Percentiles rank a stretch among this genome's conserved stretches.
These are phyloP conservation scores for Pisolithus microcarpus DNA, from an alignment of 768 basidiomycete species.

Conservation along the genomic window DNA sequence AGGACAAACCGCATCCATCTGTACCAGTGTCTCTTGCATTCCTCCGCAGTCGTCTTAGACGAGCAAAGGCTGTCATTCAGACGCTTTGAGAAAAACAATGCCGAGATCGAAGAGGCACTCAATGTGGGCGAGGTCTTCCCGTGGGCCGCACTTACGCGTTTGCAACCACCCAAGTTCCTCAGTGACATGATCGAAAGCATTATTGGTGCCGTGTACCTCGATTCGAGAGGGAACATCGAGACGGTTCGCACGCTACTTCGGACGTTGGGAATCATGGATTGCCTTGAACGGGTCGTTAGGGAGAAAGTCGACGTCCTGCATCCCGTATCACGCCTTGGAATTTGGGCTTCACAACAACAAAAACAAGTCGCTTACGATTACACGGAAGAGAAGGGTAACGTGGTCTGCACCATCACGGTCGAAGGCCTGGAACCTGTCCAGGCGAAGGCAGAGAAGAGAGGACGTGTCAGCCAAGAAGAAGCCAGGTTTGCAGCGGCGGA, in stretches of 20 bases:
- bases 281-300: constrained; percentile 58
- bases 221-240: constrained; percentile 51
- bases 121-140: constrained; percentile 45
- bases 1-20: constrained; percentile 46
- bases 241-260: constrained; percentile 42
- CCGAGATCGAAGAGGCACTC: constrained; percentile 44
- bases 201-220: constrained; percentile 70
- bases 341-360: constrained; percentile 51
- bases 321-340: constrained; percentile 57
- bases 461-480: constrained; percentile 54
- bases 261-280: constrained; percentile 47
- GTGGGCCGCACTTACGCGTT: constrained; percentile 65
- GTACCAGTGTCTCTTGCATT: constrained; percentile 71
- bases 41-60: constrained; percentile 51
- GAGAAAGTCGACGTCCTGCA: constrained; percentile 68
- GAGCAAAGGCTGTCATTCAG: constrained; percentile 50
- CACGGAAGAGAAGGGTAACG: constrained; percentile 39
- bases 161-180: constrained; percentile 73
- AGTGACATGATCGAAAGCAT: constrained; percentile 76
- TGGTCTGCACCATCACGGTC: constrained; percentile 40
- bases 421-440: constrained; percentile 38
- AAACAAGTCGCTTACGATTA: constrained; percentile 39
- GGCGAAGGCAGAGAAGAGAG: constrained; percentile 38
- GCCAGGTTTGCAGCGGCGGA: constrained; percentile 63
- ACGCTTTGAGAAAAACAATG: constrained; percentile 43